phyloP scores from a whole-genome alignment of 2,329 filamentous ascomycete genomes.

The Triangularia setosa region DNA sequence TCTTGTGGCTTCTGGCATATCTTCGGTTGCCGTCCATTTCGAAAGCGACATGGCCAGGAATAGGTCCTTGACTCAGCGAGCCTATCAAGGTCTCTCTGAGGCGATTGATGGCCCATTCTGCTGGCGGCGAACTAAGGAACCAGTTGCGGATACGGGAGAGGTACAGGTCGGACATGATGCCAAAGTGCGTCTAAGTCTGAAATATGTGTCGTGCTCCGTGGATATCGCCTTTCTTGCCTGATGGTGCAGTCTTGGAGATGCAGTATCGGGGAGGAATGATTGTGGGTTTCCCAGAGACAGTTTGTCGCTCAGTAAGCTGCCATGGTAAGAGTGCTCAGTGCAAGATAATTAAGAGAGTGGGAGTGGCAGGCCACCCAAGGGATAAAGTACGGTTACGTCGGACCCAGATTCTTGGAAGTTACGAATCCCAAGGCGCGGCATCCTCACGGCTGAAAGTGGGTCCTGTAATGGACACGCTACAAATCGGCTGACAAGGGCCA shows the following conservation, averaged over 20 bases:
- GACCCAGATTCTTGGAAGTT: neutral
- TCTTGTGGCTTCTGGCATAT: slow-evolving; percentile 83
- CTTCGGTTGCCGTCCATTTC: slow-evolving; percentile 98
- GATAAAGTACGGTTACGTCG: neutral
- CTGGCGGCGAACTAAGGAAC: slow-evolving; percentile 82
- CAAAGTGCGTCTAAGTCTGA: neutral
- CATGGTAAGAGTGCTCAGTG: neutral
- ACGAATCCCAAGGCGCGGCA: neutral
- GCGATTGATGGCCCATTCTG: slow-evolving; percentile 80
- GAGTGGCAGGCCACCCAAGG: neutral
- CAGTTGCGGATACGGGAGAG: slow-evolving; percentile 55
- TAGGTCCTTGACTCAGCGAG: slow-evolving; percentile 81
- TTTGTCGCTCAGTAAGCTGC: neutral
- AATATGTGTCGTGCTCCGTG: neutral
- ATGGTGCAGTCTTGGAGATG: neutral
- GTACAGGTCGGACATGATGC: slow-evolving; percentile 52
- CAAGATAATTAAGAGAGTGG: neutral
- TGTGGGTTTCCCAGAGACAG: neutral
- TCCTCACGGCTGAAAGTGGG: neutral
- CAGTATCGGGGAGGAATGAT: neutral
- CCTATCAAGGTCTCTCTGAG: slow-evolving; percentile 83
- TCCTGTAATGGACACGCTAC: neutral
- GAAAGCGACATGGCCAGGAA: slow-evolving; percentile 96
- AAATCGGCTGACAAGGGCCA: neutral
- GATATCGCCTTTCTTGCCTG: too few relatives aligned